Percentiles rank a stretch among this genome's conserved stretches.
Conservation (phyloP, 257 asterid species). For the Coffea canephora region DNA sequence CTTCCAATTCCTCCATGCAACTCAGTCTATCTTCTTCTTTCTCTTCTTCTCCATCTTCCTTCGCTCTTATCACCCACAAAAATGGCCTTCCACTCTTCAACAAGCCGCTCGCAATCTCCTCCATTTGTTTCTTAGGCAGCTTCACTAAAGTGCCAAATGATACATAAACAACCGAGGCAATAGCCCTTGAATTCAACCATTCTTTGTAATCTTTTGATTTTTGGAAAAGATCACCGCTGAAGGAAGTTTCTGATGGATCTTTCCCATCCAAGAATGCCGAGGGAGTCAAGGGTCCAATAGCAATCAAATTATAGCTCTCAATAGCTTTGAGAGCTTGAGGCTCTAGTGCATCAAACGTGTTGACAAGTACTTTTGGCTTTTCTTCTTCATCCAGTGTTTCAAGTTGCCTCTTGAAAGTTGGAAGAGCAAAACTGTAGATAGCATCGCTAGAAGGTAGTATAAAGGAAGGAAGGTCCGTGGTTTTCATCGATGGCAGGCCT, state of each 20-base stretch:
- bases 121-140: constrained; percentile 16
- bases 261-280: constrained; percentile 17
- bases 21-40: constrained; percentile 1
- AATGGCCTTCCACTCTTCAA: constrained; percentile 19
- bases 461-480: neutral
- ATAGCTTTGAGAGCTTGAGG: constrained; percentile 12
- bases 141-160: constrained; percentile 19
- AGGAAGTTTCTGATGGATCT: constrained; percentile 13
- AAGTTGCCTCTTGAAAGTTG: constrained; percentile 1
- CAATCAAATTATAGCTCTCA: constrained; percentile 6
- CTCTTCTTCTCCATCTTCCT: neutral
- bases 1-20: constrained; percentile 22
- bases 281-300: constrained; percentile 29
- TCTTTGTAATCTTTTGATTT: constrained; percentile 1
- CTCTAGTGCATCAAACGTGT: constrained; percentile 29
- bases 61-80: constrained; percentile 30
- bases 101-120: constrained; percentile 24
- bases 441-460: neutral
- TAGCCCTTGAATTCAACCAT: constrained; percentile 21
- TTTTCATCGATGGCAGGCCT: neutral
- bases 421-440: neutral
- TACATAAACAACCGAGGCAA: constrained; percentile 20
- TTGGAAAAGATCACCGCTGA: constrained; percentile 4
- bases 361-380: constrained; percentile 21
- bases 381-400: constrained; percentile 9